Conservation (phyloP, 345 rosid species). For the Pelargonium nanum region DNA sequence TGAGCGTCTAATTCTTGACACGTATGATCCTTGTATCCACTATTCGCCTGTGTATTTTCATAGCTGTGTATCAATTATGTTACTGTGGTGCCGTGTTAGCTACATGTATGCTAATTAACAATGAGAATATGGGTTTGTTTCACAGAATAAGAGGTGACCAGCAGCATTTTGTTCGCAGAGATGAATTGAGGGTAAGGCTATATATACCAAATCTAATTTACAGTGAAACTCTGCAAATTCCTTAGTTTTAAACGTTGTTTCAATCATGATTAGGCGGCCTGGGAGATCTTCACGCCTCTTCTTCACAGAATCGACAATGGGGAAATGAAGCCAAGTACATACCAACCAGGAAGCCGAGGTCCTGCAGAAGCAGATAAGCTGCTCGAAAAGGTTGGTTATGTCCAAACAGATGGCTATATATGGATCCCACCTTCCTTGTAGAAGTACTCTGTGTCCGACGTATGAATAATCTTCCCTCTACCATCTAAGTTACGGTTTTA, state of each 20-base stretch:
- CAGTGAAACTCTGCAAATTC: too few relatives aligned
- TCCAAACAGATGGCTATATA: slow-evolving; percentile 90
- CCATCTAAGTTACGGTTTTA: too few relatives aligned
- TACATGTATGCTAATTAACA: too few relatives aligned
- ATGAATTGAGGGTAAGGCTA: slow-evolving; percentile 76
- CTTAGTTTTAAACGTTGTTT: too few relatives aligned
- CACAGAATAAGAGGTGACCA: slow-evolving; percentile 90
- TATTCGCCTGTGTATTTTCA: neutral
- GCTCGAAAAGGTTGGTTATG: slow-evolving; percentile 61
- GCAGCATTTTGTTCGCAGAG: slow-evolving; percentile 98
- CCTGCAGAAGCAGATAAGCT: slow-evolving; percentile 87
- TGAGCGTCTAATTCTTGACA: slow-evolving; percentile 95
- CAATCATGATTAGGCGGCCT: slow-evolving; percentile 73
- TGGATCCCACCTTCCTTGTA: slow-evolving; percentile 95
- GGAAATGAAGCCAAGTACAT: slow-evolving; percentile 57
- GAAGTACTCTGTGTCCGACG: slow-evolving; percentile 2
- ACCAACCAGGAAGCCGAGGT: slow-evolving; percentile 86
- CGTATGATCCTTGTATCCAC: slow-evolving; percentile 29
- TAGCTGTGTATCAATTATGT: too few relatives aligned
- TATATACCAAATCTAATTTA: neutral
- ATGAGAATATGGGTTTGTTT: neutral
- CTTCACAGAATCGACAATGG: slow-evolving; percentile 76
- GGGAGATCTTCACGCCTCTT: slow-evolving; percentile 96
- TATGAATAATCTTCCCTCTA: too few relatives aligned
- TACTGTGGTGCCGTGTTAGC: too few relatives aligned